Percentiles rank a stretch among this genome's conserved stretches.
Evolutionary conservation across 2,329 filamentous ascomycete species (phyloP).

Genomic region (Sporothrix mexicana): DNA sequence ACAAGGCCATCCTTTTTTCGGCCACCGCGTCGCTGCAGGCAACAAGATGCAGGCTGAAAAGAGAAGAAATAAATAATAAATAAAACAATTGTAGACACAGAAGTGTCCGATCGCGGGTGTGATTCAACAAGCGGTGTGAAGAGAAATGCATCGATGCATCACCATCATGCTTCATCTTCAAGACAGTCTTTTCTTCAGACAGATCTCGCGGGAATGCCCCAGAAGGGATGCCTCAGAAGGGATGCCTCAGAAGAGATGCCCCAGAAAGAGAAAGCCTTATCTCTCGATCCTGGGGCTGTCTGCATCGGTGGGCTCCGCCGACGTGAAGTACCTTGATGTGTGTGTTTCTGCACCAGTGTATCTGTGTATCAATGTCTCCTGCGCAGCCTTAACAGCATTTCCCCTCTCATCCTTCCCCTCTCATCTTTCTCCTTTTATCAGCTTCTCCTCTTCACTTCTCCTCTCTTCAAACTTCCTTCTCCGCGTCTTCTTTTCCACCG

Average conservation of each 20-base stretch:
- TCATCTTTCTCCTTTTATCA: neutral
- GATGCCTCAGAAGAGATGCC: no score
- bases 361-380: neutral
- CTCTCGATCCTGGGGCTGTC: constrained; percentile 3
- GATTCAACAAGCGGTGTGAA: constrained; percentile 29
- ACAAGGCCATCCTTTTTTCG: neutral
- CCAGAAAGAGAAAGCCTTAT: constrained; percentile 15
- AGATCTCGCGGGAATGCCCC: neutral
- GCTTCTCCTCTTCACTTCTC: neutral
- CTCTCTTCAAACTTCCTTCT: constrained; percentile 3
- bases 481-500: constrained; percentile 24
- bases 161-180: neutral
- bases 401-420: neutral
- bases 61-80: neutral
- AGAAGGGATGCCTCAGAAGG: neutral
- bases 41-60: neutral
- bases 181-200: neutral
- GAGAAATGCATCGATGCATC: neutral
- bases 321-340: neutral
- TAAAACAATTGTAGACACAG: neutral
- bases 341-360: neutral
- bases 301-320: constrained; percentile 4
- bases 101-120: neutral
- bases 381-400: neutral
- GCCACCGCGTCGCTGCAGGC: neutral